Base-by-base conservation (phyloP, 345 rosid genomes). In the Zanthoxylum bungeanum region DNA sequence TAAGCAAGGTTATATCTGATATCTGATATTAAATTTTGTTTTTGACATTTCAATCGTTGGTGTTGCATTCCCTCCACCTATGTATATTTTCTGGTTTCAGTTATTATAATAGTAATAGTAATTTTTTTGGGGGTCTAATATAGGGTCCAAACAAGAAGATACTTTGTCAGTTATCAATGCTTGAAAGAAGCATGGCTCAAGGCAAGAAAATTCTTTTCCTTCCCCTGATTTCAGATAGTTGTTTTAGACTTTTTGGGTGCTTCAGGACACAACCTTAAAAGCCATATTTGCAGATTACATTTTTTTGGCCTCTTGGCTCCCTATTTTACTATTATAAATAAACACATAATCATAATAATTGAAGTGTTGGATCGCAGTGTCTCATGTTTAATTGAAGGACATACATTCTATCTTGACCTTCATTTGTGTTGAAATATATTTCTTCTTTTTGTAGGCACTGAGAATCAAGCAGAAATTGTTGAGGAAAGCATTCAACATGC, bases 401-500 rank as follows among this genome's bases (percentile, higher is more conserved):
- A 19, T 14, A 40, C 12, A 11, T 72, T 62, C 9, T 56, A 64
- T 47, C 37, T 63, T 68, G 49, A 30, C 39, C 66, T 16, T 47
- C 28, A 44, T 34, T 39, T 25, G 60, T 72, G 56, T 75, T 70
- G 73, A 22, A 27, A 3, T 39, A 25, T 44, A 5, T 68, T 66
- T 31, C 50, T 61, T 19, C 5, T 42, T 60, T 21, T 16, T 80
- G 65, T 79, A 89, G 92, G 82, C 75, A 67, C 81, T 60, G 90
- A 85, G 66, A 84, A 85, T 81, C 87, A 74, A 71, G 80, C 78
- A 47, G 84, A 84, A 68, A 77, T 83, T 42, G 86, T 89, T 30
- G 86, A 81, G 46, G 85, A 87, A 79, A 89, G 94, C 81, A 87
- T 89, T 72, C 81, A 73, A 65, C 90, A 87, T 72, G 94, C 94